Evolutionary conservation across 2,329 filamentous ascomycete species (phyloP).

Genomic region (Magnaporthiopsis incrustans): DNA sequence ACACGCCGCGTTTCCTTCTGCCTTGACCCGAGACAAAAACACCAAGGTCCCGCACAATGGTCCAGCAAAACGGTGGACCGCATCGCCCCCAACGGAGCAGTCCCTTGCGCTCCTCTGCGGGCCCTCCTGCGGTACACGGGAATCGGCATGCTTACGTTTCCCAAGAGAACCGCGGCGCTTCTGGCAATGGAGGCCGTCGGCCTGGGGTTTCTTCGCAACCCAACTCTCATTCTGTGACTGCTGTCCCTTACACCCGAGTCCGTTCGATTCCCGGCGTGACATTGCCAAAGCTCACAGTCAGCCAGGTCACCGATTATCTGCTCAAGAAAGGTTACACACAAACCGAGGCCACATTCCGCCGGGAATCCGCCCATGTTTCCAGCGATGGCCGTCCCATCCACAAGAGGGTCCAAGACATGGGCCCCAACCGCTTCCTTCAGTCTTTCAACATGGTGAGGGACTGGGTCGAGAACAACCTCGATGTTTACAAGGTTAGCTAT

Average conservation of each 20-base stretch:
- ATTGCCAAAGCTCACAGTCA: neutral
- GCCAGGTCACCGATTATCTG: constrained; percentile 80
- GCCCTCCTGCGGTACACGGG: no score
- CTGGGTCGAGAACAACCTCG: constrained; percentile 88
- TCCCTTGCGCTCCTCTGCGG: no score
- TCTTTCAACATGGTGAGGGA: constrained; percentile 66
- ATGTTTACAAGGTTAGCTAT: constrained; percentile 74
- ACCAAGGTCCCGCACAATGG: neutral
- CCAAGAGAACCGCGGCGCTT: neutral
- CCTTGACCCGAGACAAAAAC: neutral
- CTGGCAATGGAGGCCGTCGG: neutral
- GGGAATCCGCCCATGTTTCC: constrained; percentile 79
- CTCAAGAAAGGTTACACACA: constrained; percentile 90
- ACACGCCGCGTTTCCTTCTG: neutral
- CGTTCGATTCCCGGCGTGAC: neutral
- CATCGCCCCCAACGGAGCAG: no score
- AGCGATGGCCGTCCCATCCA: constrained; percentile 71
- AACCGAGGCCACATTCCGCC: constrained; percentile 85
- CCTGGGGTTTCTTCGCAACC: neutral
- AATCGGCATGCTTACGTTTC: neutral
- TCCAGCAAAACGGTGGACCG: neutral
- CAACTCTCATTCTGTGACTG: neutral
- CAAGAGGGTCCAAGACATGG: constrained; percentile 55
- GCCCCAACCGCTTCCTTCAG: constrained; percentile 68
- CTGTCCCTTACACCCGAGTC: neutral